Base-by-base conservation (phyloP, 768 basidiomycete species). In the Daedalea quercina region DNA sequence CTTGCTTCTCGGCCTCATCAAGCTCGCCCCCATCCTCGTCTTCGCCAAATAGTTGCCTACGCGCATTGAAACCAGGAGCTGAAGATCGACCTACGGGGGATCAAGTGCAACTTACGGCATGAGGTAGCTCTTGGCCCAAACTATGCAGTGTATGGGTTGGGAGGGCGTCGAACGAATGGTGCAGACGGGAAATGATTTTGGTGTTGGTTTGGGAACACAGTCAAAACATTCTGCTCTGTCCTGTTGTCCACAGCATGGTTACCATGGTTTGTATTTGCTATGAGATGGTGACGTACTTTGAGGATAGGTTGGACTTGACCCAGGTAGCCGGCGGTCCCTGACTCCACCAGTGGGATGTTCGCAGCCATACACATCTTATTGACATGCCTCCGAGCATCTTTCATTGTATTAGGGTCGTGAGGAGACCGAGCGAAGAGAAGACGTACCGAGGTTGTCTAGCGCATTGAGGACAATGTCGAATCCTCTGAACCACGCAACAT, bases 351-450 rank as follows among this genome's bases (percentile, higher is more conserved):
- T 0, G 94, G 94, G 0, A 95, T 80, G 50, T 79, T 76, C 3
- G 89, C 90, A 1, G 95, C 93, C 76, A 96, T 88, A 67, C 96
- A 98, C 85, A 99, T 94, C 65, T 87, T 88, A 73, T 98, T 98
- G 46, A 98, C 94, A 65, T 98, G 95, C 65, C 92, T 74, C 44
- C 94, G 82, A 7, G 95, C 94, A 67, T 96, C 94, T 94, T 55
- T 26, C n/a, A 33, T 22, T 23, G 42, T 28, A 35, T 35, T 8
- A 35, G 34, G 34, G 9, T 34, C 3, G 15, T 15, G 17, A 28
- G 28, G 28, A 22, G 53, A 31, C 33, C 43, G 47, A n/a, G n/a
- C n/a, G 44, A 47, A 19, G 20, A 25, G 45, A 24, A 8, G 46
- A 24, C 6, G 45, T 49, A 91, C 94, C 95, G 41, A 97, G 79